A percentile compares a stretch with the other conserved stretches of the same genome.
Evolutionary conservation across 139 green algal species (phyloP).

Genomic region (Volvox africanus): DNA sequence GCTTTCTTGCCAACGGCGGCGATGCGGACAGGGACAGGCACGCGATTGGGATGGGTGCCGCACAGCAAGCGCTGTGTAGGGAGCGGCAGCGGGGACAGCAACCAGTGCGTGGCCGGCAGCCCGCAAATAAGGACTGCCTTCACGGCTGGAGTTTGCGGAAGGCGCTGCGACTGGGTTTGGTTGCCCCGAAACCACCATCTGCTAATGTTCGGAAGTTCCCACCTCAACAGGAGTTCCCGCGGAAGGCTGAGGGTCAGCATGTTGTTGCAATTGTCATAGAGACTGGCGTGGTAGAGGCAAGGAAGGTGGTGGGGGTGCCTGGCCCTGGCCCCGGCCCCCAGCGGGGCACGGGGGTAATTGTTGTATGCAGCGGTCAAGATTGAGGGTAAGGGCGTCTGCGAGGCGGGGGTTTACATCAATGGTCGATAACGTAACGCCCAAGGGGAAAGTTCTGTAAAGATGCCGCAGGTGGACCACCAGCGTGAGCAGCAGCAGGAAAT

Average conservation of each 20-base stretch:
- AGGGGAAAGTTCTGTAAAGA: too few species aligned
- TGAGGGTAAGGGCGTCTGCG: constrained; percentile 43
- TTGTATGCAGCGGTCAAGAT: constrained; percentile 40
- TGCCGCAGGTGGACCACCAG: too few species aligned
- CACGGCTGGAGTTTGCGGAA: constrained; percentile 37
- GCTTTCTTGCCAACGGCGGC: neutral
- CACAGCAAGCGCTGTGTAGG: neutral
- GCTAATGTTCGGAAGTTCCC: too few species aligned
- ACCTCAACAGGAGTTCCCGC: too few species aligned
- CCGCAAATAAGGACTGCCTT: neutral
- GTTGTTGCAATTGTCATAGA: too few species aligned
- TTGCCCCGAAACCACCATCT: neutral
- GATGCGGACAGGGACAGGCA: neutral
- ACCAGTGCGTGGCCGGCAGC: neutral
- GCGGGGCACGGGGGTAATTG: neutral
- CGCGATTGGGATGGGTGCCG: neutral
- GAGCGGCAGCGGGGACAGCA: constrained; percentile 2
- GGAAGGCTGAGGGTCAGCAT: too few species aligned
- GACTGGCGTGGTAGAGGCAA: too few species aligned
- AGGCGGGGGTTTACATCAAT: constrained; percentile 45
- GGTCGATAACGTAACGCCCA: neutral
- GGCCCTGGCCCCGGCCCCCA: neutral
- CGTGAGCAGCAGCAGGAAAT: neutral
- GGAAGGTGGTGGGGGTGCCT: too few species aligned
- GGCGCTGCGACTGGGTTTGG: constrained; percentile 15